Conservation (phyloP, 768 basidiomycete species). For the Leccinum aurantiacum region DNA sequence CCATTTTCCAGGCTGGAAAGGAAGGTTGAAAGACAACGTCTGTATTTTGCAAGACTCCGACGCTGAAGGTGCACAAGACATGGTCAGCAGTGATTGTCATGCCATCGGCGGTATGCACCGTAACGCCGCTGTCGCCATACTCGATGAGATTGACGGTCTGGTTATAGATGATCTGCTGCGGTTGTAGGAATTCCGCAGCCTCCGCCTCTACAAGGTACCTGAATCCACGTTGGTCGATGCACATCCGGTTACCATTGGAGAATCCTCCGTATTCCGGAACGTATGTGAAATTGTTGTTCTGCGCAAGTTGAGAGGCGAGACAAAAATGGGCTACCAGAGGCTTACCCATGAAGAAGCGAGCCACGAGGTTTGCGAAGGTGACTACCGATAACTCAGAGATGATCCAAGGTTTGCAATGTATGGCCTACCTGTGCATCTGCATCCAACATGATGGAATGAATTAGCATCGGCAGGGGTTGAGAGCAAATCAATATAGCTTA, state of each 20-base stretch:
- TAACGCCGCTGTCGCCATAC: conserved; percentile 46
- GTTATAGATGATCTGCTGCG: conserved; percentile 48
- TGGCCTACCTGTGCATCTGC: conserved; percentile 30
- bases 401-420: neutral
- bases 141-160: conserved; percentile 48
- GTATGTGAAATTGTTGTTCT: conserved; percentile 67
- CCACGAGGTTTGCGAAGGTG: conserved; percentile 63
- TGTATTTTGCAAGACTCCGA: conserved; percentile 66
- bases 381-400: conserved; percentile 41
- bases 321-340: neutral
- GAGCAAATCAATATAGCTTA: conserved; percentile 10
- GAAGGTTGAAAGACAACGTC: conserved; percentile 57
- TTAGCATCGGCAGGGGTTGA: neutral
- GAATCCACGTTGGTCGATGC: conserved; percentile 64
- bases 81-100: conserved; percentile 50
- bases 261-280: conserved; percentile 55
- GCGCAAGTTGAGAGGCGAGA: neutral
- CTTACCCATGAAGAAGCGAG: conserved; percentile 66
- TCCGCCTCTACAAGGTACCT: conserved; percentile 57
- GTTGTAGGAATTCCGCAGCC: conserved; percentile 52
- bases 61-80: conserved; percentile 65
- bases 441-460: neutral
- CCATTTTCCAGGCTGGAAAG: conserved; percentile 37
- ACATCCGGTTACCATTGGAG: conserved; percentile 51
- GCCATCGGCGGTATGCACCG: conserved; percentile 47